A percentile compares a stretch with the other conserved stretches of the same genome.
Evolutionary conservation across 306 rosid genomes (phyloP).

Genomic region (Sechiopsis laciniata): DNA sequence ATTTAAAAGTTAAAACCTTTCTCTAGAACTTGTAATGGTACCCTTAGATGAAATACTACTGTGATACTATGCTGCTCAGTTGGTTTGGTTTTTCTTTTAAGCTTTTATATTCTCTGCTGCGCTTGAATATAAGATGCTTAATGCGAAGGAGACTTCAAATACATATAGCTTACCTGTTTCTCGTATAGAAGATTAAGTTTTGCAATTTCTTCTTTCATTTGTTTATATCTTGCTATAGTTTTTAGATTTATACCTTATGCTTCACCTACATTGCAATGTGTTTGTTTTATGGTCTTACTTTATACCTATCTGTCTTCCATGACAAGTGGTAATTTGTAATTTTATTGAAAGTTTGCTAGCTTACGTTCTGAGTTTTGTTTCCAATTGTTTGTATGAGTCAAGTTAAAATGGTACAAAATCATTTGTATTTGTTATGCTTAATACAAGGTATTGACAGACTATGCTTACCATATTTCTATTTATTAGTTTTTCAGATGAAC

Average conservation of each 20-base stretch:
- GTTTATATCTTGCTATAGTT: not conserved
- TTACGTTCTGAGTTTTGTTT: not conserved
- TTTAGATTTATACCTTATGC: not conserved
- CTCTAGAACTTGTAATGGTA: no score
- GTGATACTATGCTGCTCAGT: no score
- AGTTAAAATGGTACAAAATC: not conserved
- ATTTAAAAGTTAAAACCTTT: no score
- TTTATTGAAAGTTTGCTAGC: not conserved
- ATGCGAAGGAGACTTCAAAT: no score
- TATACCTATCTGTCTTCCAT: not conserved
- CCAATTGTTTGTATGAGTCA: not conserved
- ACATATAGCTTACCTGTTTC: no score
- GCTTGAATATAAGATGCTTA: no score
- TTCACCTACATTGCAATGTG: not conserved
- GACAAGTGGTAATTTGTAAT: not conserved
- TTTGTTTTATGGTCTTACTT: constrained; percentile 7
- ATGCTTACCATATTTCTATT: not conserved
- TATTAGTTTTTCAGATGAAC: constrained; percentile 10
- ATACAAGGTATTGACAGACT: not conserved
- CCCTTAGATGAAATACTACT: no score
- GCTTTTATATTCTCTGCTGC: no score
- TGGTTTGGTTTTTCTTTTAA: no score
- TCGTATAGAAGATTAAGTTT: no score
- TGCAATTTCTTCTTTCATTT: no score
- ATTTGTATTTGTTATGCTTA: not conserved